Evolutionary conservation across 805 yeast genomes (phyloP).

Genomic region (Tetrapisispora phaffii): DNA sequence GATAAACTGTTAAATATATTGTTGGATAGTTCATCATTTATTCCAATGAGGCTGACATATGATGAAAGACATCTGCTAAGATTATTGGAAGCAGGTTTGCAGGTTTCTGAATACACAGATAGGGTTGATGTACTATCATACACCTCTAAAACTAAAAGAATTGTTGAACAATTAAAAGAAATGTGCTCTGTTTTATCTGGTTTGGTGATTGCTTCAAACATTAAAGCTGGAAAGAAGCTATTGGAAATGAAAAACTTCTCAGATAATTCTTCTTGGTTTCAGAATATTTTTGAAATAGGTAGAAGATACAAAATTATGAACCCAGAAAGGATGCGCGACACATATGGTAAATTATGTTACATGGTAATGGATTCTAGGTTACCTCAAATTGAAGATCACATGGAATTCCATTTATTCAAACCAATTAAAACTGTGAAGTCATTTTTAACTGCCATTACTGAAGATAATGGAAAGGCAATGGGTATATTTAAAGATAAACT

Average conservation of each 20-base stretch:
- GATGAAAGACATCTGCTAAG: constrained; percentile 63
- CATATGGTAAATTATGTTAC: constrained; percentile 69
- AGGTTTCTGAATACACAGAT: constrained; percentile 73
- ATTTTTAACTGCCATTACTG: constrained; percentile 35
- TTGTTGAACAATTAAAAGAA: constrained; percentile 61
- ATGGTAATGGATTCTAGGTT: constrained; percentile 79
- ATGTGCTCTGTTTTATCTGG: constrained; percentile 75
- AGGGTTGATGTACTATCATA: constrained; percentile 62
- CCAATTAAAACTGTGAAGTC: constrained; percentile 57
- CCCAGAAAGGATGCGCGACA: constrained; percentile 71
- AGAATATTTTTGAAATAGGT: constrained; percentile 64
- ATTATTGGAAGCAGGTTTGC: constrained; percentile 63
- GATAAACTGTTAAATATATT: constrained; percentile 31
- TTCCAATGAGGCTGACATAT: constrained; percentile 58
- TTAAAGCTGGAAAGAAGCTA: constrained; percentile 57
- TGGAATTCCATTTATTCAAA: constrained; percentile 68
- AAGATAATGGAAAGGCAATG: constrained; percentile 30
- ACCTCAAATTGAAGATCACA: constrained; percentile 56
- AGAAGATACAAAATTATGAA: constrained; percentile 76
- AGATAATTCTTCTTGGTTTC: constrained; percentile 65
- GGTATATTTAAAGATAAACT: constrained; percentile 47
- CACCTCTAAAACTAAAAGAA: constrained; percentile 58
- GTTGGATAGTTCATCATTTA: constrained; percentile 39
- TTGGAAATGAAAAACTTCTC: constrained; percentile 58
- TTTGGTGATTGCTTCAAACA: constrained; percentile 64